These are phyloP conservation scores for Pulveroboletus sp. DNA, from an alignment of 768 basidiomycete species.

Conservation along the genomic window DNA sequence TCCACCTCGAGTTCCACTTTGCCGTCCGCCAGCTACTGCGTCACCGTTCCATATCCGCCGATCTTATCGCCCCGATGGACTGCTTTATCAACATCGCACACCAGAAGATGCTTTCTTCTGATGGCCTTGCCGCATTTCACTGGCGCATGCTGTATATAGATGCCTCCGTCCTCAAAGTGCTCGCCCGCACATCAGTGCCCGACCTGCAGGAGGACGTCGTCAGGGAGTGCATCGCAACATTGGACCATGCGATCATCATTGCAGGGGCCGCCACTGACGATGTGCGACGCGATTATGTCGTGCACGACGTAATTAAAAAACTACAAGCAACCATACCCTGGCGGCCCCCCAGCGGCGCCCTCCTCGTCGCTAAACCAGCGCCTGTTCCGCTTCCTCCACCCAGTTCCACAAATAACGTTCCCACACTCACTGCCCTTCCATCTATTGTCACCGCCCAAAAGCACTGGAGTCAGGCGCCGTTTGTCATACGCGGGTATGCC, in stretches of 20 bases:
- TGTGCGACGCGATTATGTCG: slow-evolving; percentile 47
- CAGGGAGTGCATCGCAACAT: slow-evolving; percentile 45
- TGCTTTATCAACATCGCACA: slow-evolving; percentile 45
- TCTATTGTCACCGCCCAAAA: slow-evolving; percentile 54
- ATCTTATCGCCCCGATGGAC: slow-evolving; percentile 19
- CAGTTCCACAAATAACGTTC: slow-evolving; percentile 31
- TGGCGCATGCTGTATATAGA: slow-evolving; percentile 81
- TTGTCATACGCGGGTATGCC: slow-evolving; percentile 65
- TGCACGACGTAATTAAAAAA: slow-evolving; percentile 55
- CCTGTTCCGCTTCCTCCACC: slow-evolving; percentile 1
- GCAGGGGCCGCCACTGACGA: slow-evolving; percentile 66
- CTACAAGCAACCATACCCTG: slow-evolving; percentile 46
- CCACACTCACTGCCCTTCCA: slow-evolving; percentile 44
- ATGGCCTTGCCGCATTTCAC: slow-evolving; percentile 30
- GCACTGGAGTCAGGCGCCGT: slow-evolving; percentile 48
- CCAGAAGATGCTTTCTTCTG: slow-evolving; percentile 42
- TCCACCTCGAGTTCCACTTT: not conserved
- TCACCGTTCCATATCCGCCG: not conserved
- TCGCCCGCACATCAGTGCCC: slow-evolving; percentile 32
- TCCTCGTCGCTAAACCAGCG: slow-evolving; percentile 4
- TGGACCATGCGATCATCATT: slow-evolving; percentile 82
- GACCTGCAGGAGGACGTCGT: slow-evolving; percentile 21
- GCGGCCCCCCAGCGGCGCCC: slow-evolving; percentile 1
- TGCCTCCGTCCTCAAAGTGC: slow-evolving; percentile 53
- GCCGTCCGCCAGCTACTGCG: slow-evolving; percentile 1